Base-by-base conservation (phyloP, 2,329 filamentous ascomycete species). In the Stachybotrys chlorohalonatus region DNA sequence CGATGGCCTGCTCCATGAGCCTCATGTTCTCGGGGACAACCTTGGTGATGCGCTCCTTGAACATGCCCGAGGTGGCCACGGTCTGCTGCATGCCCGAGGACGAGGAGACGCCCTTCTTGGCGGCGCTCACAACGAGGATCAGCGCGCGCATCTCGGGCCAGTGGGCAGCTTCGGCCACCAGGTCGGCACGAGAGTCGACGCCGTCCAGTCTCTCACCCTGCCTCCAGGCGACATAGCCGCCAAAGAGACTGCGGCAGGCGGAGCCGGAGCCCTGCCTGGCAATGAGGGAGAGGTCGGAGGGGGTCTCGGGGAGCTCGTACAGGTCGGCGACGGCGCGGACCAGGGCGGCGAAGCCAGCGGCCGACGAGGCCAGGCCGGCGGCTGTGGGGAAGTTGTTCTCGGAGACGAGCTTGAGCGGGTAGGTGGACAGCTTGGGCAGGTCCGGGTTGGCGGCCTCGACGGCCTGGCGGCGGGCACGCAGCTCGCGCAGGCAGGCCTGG, bases 351-450 rank as follows among this genome's bases (percentile, higher is more conserved):
- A 87, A 87, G 6, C 85, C 85, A 1, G 85, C 85, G 1, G 85
- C 85, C 0, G 85, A 88, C 16, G 82, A 86, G 5, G 86, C 85
- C 15, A 99, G 84, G 7, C 94, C 94, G 5, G 94, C 94, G 31
- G 94, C 94, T 2, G 94, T 99, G 59, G 94, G 94, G 80, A 99
- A 99, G 81, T 99, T 99, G 81, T 99, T 99, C 76, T 94, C 89
- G 55, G 89, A 94, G 55, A 96, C 91, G 61, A 99, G 86, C 63
- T 86, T 88, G 58, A 99, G 83, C 39, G 89, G 84, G 65, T 88
- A 78, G 52, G 78, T 69, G 11, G 90, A 89, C 55, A 99, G 84
- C 71, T 89, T 90, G 48, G 93, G 90, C n/a, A 96, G 81, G 24
- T 83, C 84, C 0, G 84, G 63, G 68, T 96, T 78, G 57, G 79